phyloP scores from a whole-genome alignment of 441 rosid genomes.

The Cnidoscolus chayamansa region DNA sequence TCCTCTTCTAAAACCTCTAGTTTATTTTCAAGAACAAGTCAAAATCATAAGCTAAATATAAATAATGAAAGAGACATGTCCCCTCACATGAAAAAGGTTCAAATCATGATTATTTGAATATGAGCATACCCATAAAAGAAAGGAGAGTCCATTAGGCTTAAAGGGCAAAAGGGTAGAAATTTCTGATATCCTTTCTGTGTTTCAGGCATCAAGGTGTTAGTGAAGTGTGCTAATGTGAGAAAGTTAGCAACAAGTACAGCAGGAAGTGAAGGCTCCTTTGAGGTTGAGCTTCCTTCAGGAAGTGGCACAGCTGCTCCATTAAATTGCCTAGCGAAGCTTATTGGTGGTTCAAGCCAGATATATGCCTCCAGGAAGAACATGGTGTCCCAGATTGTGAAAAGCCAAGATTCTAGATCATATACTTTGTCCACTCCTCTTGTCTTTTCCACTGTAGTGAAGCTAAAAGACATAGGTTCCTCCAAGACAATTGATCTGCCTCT shows the following conservation, averaged over 20 bases:
- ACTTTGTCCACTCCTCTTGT: constrained; percentile 53
- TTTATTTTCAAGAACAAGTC: too few relatives aligned
- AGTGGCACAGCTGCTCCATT: constrained; percentile 7
- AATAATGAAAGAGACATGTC: too few relatives aligned
- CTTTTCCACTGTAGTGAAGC: constrained; percentile 42
- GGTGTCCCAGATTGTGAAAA: constrained; percentile 45
- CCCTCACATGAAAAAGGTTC: too few relatives aligned
- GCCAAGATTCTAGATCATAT: constrained; percentile 29
- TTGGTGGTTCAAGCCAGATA: constrained; percentile 57
- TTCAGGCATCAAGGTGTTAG: constrained; percentile 54
- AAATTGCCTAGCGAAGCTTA: constrained; percentile 54
- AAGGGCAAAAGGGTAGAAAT: too few relatives aligned
- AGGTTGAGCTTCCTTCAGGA: constrained; percentile 46
- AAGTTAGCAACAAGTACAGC: constrained; percentile 44
- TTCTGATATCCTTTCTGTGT: neutral
- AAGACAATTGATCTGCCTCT: constrained; percentile 74
- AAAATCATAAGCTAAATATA: too few relatives aligned
- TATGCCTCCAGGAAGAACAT: constrained; percentile 42
- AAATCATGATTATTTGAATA: too few relatives aligned
- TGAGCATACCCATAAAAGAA: too few relatives aligned
- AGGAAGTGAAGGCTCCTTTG: constrained; percentile 47
- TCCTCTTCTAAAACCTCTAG: too few relatives aligned
- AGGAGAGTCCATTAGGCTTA: too few relatives aligned
- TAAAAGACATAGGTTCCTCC: constrained; percentile 39
- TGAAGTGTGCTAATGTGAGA: constrained; percentile 56